Percentiles rank a stretch among this genome's conserved stretches.
Conservation (phyloP, 2,329 filamentous ascomycete genomes). For the Pseudocercospora pini-densiflorae region DNA sequence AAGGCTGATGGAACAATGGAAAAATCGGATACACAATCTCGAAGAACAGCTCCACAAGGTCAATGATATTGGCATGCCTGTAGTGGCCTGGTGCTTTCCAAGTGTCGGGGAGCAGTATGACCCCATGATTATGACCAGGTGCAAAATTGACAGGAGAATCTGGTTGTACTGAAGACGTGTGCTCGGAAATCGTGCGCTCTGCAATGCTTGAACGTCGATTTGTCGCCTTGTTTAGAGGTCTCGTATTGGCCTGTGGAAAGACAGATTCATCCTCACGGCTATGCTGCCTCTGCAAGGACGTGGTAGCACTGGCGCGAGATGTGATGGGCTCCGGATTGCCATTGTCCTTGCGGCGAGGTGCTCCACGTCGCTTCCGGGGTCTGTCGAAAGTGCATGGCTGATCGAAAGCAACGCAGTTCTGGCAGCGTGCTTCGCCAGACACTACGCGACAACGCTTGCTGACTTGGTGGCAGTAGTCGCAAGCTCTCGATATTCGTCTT, state of each 20-base stretch:
- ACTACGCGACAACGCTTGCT: conserved; percentile 13
- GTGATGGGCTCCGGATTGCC: conserved; percentile 33
- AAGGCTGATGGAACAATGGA: conserved; percentile 54
- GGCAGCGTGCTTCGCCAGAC: conserved; percentile 37
- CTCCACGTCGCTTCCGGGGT: conserved; percentile 29
- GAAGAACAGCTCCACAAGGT: conserved; percentile 55
- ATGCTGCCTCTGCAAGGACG: conserved; percentile 1
- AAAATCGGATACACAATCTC: conserved; percentile 58
- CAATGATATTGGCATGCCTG: conserved; percentile 44
- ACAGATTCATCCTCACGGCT: conserved; percentile 10
- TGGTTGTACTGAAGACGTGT: neutral
- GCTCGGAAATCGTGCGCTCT: neutral
- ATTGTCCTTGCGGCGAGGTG: conserved; percentile 12
- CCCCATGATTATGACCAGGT: conserved; percentile 2
- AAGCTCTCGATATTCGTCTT: conserved; percentile 16
- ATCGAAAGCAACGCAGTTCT: conserved; percentile 52
- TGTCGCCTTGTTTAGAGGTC: neutral
- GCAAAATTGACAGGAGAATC: neutral
- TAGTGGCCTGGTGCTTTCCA: conserved; percentile 31
- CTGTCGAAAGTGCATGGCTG: conserved; percentile 51
- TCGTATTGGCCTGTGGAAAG: neutral
- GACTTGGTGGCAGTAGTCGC: conserved; percentile 16
- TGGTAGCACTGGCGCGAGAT: conserved; percentile 27
- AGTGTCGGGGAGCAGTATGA: conserved; percentile 28
- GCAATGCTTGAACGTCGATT: conserved; percentile 1